Base-by-base conservation (phyloP, 2,329 filamentous ascomycete genomes). In the Botryotinia narcissicola region DNA sequence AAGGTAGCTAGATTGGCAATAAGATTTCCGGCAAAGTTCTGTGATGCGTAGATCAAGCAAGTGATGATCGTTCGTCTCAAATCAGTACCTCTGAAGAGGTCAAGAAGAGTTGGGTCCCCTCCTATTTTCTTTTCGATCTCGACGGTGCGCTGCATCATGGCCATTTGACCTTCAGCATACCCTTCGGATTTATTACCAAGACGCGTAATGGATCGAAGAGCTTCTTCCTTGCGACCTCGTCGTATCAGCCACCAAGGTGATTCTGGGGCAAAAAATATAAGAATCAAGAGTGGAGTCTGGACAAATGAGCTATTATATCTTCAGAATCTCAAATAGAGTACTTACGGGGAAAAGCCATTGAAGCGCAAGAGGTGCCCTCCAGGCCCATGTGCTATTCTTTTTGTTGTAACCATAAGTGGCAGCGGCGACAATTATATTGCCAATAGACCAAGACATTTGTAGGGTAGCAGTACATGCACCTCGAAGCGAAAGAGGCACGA, bases 381-480 rank as follows among this genome's bases (percentile, higher is more conserved):
- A 87, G 0, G 86, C 82, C 9, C 63, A 73, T 6, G 79, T 40
- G 75, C 80, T 73, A 25, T 73, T 0, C 63, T 75, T 78, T 60
- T 78, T 79, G 75, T 88, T 83, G 82, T 88, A 89, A 66, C 81
- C 78, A 80, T 87, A 90, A 70, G 86, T 87, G 74, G 88, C 84
- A 74, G 82, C 88, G 46, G 84, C 86, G 37, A 90, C 89, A 73
- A 91, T 88, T 79, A 91, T 90, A 51, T 82, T 80, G 40, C 88
- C 89, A 78, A 91, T 87, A 29, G 88, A 86, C 88, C 88, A 91
- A 83, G 88, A 89, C 88, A 90, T 90, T 82, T 91, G 89, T 81
- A 91, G 77, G 85, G 88, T 90, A 81, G 88, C 86, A 3, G 89
- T 91, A 7, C 85, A 85, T 32, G 87, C 86, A 71, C 86, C 89